A percentile compares a stretch with the other conserved stretches of the same genome.
Conservation (phyloP, 495 filamentous ascomycete species). For the Talaromyces nanjingensis region DNA sequence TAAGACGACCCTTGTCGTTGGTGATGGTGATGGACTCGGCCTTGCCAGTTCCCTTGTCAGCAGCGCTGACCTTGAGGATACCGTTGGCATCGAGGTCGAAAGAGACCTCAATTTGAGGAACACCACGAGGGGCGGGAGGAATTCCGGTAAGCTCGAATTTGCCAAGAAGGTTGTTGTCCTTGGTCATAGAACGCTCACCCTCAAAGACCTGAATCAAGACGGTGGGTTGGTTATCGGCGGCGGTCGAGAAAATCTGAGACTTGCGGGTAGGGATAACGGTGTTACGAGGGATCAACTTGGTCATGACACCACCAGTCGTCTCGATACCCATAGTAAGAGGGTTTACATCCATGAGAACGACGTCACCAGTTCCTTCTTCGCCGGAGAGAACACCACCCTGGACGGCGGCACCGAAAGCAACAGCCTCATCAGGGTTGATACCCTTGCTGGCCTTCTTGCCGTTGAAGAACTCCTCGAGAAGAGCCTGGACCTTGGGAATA, state of each 20-base stretch:
- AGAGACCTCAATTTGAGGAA: conserved; percentile 96
- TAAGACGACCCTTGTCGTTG: conserved; percentile 96
- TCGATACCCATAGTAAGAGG: conserved; percentile 97
- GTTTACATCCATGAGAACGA: conserved; percentile 98
- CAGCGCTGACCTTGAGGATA: conserved; percentile 90
- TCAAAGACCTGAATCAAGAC: conserved; percentile 97
- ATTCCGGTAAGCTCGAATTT: conserved; percentile 98
- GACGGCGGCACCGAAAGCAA: conserved; percentile 94
- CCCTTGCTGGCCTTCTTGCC: conserved; percentile 96
- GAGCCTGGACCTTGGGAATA: conserved; percentile 93
- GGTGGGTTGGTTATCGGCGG: conserved; percentile 95
- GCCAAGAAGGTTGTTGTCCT: conserved; percentile 93
- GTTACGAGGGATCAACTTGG: conserved; percentile 91
- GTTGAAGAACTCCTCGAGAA: conserved; percentile 92
- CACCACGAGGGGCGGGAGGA: conserved; percentile 87
- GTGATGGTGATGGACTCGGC: conserved; percentile 94
- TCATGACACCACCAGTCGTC: conserved; percentile 98
- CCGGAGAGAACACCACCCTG: conserved; percentile 93
- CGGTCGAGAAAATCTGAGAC: conserved; percentile 96
- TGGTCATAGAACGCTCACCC: conserved; percentile 92
- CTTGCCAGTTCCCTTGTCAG: conserved; percentile 97
- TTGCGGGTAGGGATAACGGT: conserved; percentile 95
- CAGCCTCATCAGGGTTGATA: conserved; percentile 98
- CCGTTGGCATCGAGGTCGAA: conserved; percentile 98
- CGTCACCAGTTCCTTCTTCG: conserved; percentile 65